These are phyloP conservation scores for Candida sp. DNA, from an alignment of 1,139 yeast genomes.

Conservation along the genomic window DNA sequence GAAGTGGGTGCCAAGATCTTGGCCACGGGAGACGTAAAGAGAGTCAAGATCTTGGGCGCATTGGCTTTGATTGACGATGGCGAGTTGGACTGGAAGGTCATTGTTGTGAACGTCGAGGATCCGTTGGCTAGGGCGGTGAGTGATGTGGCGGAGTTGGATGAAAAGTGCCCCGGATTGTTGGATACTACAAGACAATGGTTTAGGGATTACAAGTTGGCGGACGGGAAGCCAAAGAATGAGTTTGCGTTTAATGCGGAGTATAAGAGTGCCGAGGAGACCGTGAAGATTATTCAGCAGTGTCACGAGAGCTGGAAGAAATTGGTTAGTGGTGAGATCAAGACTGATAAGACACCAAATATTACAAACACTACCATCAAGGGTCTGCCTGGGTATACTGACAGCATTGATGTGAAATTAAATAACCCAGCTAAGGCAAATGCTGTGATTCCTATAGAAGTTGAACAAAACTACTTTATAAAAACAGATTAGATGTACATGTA, in stretches of 20 bases:
- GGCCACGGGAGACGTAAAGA: conserved; percentile 75
- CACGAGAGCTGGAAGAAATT: conserved; percentile 74
- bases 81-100: conserved; percentile 93
- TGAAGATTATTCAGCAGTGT: conserved; percentile 73
- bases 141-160: conserved; percentile 78
- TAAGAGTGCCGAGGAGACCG: conserved; percentile 74
- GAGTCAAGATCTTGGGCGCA: conserved; percentile 85
- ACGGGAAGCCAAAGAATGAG: conserved; percentile 86
- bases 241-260: conserved; percentile 88
- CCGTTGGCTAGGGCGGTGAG: conserved; percentile 74
- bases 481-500: conserved; percentile 7
- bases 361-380: conserved; percentile 65
- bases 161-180: conserved; percentile 78
- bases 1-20: conserved; percentile 82
- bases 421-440: conserved; percentile 27
- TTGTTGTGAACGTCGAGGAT: conserved; percentile 76
- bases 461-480: conserved; percentile 17
- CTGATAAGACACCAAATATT: conserved; percentile 51
- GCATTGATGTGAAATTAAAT: conserved; percentile 20
- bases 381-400: conserved; percentile 40
- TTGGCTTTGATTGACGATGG: conserved; percentile 92
- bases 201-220: conserved; percentile 88
- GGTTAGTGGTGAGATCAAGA: conserved; percentile 52
- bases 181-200: conserved; percentile 91
- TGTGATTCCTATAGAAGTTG: conserved; percentile 26